Evolutionary conservation across 768 basidiomycete species (phyloP), one percentile per base, ranked within the genome.

Genomic region (Leccinum olivaceopallidum): DNA sequence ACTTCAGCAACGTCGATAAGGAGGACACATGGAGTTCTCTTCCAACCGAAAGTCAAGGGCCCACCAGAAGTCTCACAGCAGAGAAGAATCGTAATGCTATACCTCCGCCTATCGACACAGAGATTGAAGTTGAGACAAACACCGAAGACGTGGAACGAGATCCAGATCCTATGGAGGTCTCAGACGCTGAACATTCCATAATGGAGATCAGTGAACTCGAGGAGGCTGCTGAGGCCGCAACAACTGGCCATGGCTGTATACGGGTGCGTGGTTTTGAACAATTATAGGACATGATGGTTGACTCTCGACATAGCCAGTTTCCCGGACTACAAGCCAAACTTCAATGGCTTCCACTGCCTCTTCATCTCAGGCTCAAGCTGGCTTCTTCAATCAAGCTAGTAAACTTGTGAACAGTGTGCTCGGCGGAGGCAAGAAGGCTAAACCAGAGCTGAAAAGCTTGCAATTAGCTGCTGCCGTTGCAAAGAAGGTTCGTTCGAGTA

Each of bases 391-490:
- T 34, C 86, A 89, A 65, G 88, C 92, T 6, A 84, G 84, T 18
- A 90, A 86, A 65, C 76, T 90, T 16, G 77, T 91, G 50, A 85
- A 77, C 64, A 89, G 78, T 61, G 83, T 90, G 59, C 77, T 92
- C 57, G 85, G 89, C 7, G 81, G 80, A 22, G 78, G 80, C 61
- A 93, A 90, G 78, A 93, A 91, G 70, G 79, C 71, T 48, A 89
- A 89, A 66, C 79, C 85, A 8, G 89, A 92, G 68, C 84, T 92
- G 47, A 94, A 93, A 78, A 91, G 88, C 53, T 71, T 94, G 32
- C 90, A 92, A 68, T 81, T 88, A 61, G 93, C 94, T 16, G 90
- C 92, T 0, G 83, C 83, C 18, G 91, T 86, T 3, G 93, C 92
- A 4, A 95, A 93, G 79, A 96, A 89, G 88, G 95, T 94, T 18